Conservation (phyloP, 257 asterid genomes). For the Primulina eburnea region DNA sequence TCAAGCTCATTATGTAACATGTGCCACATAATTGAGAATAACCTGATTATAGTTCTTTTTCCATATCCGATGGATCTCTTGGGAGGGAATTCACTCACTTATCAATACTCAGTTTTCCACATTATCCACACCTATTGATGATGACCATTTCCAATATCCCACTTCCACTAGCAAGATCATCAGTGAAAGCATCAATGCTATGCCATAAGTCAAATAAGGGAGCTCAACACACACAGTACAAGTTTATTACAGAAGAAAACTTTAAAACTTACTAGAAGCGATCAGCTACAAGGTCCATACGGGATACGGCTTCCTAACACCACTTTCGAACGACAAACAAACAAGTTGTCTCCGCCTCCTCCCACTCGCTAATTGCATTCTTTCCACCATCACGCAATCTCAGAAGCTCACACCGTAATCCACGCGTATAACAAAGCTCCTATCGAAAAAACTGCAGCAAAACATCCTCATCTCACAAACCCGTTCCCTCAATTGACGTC, state of each 20-base stretch:
- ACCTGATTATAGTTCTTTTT: neutral
- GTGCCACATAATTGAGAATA: neutral
- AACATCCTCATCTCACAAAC: conserved; percentile 22
- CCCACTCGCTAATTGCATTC: conserved; percentile 9
- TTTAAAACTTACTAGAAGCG: too few species aligned
- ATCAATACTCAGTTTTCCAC: neutral
- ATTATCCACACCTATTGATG: neutral
- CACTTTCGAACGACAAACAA: conserved; percentile 9
- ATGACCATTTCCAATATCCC: neutral
- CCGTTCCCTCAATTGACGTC: conserved; percentile 16
- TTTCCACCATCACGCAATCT: conserved; percentile 7
- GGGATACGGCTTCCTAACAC: too few species aligned
- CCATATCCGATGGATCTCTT: neutral
- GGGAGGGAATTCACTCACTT: neutral
- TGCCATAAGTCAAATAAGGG: neutral
- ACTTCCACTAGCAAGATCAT: neutral
- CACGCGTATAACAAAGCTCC: too few species aligned
- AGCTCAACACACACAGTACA: neutral
- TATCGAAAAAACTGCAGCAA: conserved; percentile 13
- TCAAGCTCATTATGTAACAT: neutral
- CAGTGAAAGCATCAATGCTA: neutral
- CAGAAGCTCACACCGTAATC: conserved; percentile 18
- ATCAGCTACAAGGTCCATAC: too few species aligned
- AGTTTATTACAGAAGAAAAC: neutral
- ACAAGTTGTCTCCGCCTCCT: conserved; percentile 15